Base-by-base conservation (phyloP, 495 filamentous ascomycete genomes). In the Neurospora sp. region DNA sequence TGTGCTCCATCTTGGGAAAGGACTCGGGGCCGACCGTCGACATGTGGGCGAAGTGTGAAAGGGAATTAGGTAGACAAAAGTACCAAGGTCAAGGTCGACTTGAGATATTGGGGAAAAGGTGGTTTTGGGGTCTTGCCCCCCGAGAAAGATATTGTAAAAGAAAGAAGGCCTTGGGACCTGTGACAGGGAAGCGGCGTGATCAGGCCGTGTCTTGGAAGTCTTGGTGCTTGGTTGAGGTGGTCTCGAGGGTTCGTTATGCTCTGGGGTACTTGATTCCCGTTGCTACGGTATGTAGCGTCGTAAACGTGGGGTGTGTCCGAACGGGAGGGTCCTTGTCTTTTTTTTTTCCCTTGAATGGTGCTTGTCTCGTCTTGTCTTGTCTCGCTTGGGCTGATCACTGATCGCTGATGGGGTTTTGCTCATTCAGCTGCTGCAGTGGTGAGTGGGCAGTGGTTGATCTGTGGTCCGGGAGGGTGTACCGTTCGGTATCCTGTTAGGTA, bases 1-100 rank as follows among this genome's bases (percentile, higher is more conserved):
- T 83, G 74, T 86, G 86, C 81, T 91, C 90, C 90, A 90, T 91
- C 66, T 71, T 83, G 78, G 54, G 54, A 31, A 62, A 62, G 24
- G 73, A 71, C 38, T 74, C 39, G 70, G 15, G 45, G 70, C 54
- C 34, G 9, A 72, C 45, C 28, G 34, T 62, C 71, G 37, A 31
- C 45, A 72, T 66, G 71, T 71, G 6, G 37, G 36, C 59, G 71
- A 71, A 48, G 24, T 62, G 28, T 72, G 31, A 34, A 40, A 39
- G 36, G 59, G 59, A 24, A 21, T 15, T 70, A 71, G 38, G 21
- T 71, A 70, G 43, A 39, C n/a, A 19, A 72, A 71, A 34, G 38
- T 24, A 43, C 36, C 36, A 69, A 40, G 66, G 70, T n/a, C 45
- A 28, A 54, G 45, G 45, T 54, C 45, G 21, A 54, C 45, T 54